Conservation (phyloP, 2,329 filamentous ascomycete genomes). For the Penicillium sp. region DNA sequence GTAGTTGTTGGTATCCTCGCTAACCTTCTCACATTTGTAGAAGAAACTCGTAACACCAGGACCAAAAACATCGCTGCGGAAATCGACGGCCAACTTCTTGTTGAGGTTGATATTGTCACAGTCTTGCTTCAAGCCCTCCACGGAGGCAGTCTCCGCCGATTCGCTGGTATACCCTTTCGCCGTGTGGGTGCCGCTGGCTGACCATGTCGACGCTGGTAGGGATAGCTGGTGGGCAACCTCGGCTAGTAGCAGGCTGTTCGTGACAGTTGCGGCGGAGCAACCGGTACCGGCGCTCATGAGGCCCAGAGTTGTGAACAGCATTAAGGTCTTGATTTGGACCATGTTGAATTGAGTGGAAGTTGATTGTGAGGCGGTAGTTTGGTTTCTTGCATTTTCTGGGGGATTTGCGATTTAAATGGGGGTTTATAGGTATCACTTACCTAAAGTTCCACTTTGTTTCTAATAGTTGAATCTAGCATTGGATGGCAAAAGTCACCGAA, state of each 20-base stretch:
- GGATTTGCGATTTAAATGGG: background rate
- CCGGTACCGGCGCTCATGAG: slow-evolving; percentile 8
- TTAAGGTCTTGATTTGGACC: slow-evolving; percentile 1
- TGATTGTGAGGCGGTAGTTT: background rate
- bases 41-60: slow-evolving; percentile 15
- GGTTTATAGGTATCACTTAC: no score
- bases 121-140: slow-evolving; percentile 14
- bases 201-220: slow-evolving; percentile 17
- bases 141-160: slow-evolving; percentile 5
- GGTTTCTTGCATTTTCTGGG: background rate
- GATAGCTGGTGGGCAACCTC: slow-evolving; percentile 13
- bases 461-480: background rate
- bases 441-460: background rate
- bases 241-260: slow-evolving; percentile 13
- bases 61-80: slow-evolving; percentile 18
- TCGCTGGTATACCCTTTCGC: slow-evolving; percentile 17
- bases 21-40: slow-evolving; percentile 20
- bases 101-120: slow-evolving; percentile 21
- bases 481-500: background rate
- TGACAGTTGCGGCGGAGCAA: slow-evolving; percentile 9
- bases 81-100: slow-evolving; percentile 17
- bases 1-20: slow-evolving; percentile 16
- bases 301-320: slow-evolving; percentile 7
- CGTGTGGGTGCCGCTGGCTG: slow-evolving; percentile 18
- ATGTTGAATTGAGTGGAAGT: background rate